Evolutionary conservation across 371 early-diverging fungal species (phyloP), one percentile per base, ranked within the genome.

Genomic region (Dipsacomyces acuminosporus): DNA sequence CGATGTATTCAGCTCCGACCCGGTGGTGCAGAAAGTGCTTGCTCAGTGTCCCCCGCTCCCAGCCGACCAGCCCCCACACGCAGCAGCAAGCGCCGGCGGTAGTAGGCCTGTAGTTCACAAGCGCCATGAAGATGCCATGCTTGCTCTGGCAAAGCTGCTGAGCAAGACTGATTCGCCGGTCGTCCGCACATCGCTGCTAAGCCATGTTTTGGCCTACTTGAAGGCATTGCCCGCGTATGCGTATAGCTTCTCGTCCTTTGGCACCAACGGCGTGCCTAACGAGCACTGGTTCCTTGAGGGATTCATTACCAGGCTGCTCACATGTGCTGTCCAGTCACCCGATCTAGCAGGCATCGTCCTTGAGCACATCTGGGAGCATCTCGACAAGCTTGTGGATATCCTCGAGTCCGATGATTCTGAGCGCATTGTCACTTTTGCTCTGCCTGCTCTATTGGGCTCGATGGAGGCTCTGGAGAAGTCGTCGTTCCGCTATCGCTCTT

Each of bases 401-500:
- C 42, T 76, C 8, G 51, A 51, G 30, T 55, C 64, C 8, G 48
- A 46, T 22, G 54, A 63, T 36, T 56, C 65, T 54, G 75, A 46
- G 36, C 47, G 35, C 24, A 34, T 36, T 17, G 64, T 34, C 9
- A 56, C 78, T 30, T 83, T 85, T 59, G 78, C 83, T 14, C 56
- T 85, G 41, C 87, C 86, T 22, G 82, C 85, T 5, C 67, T 88
- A 44, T 75, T 80, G 19, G 88, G 88, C 19, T 67, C 82, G 3
- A 65, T 82, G 21, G 77, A 81, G 41, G 84, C 87, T 3, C 56
- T 88, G 19, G 85, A 85, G 58, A 48, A 59, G 13, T 77, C 84
- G 11, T 73, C 78, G 0, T 76, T 78, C 46, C 71, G 79, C 15
- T 84, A 76, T 59, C 79, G 19, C 56, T 66, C 48, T 76, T 76